Base-by-base conservation (phyloP, 768 basidiomycete genomes). In the Russula olivacea region DNA sequence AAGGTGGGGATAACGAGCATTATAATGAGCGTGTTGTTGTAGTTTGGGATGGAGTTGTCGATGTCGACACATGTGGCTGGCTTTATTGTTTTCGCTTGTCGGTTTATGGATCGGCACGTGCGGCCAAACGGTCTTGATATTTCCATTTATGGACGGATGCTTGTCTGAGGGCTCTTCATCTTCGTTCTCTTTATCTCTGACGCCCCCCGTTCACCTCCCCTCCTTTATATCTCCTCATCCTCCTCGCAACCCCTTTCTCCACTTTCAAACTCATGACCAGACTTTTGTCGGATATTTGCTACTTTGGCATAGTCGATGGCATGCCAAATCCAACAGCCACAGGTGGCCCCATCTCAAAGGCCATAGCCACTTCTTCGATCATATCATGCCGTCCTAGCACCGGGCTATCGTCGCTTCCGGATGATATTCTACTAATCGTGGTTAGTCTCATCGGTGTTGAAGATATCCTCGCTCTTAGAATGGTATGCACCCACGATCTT, bases 381-480 rank as follows among this genome's bases (percentile, higher is more conserved):
- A 60, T 45, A 23, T 51, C 58, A 0, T 32, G 40, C 54, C 55
- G 58, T 53, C 55, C 53, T 49, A 47, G 58, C 58, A 48, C 65
- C 55, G 52, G 55, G 21, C 54, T 74, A 17, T 49, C 65, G 1
- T 65, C 70, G n/a, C 71, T 75, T 19, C 72, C 74, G 21, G 72
- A 75, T 66, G 74, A 75, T 56, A 58, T 75, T n/a, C 52, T 75
- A 15, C 71, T 75, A 1, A 66, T 74, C 50, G 69, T 75, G 51
- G 70, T 74, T 47, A 70, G 71, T 58, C 70, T 70, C 56, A 66
- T 74, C 21, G 68, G 68, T 7, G 71, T 75, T 7, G 65, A 69
- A 48, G 74, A 75, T 61, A 74, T 75, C 28, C 68, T 75, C 23
- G 56, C 71, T 0, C 67, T 75, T 2, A 62, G 74, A 45, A 69